Evolutionary conservation across 1,284 basidiomycete genomes (phyloP).

Genomic region (Malassezia psittaci): DNA sequence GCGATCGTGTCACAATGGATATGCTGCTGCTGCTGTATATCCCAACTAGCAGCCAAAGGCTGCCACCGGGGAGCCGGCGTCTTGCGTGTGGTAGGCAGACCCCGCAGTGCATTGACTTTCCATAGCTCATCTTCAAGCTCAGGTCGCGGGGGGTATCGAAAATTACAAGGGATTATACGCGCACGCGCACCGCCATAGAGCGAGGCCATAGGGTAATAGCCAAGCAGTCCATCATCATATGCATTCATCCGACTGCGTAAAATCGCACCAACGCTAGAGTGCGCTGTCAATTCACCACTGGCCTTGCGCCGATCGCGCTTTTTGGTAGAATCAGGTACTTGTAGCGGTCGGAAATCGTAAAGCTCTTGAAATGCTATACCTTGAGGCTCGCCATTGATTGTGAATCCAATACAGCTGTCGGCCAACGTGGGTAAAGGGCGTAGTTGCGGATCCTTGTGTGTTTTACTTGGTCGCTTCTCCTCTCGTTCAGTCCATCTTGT

Average conservation of each 20-base stretch:
- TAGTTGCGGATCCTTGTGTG: conserved; percentile 44
- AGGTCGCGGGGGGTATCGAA: conserved; percentile 60
- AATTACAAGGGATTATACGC: conserved; percentile 69
- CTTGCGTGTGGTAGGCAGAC: not conserved
- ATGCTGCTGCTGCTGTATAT: not conserved
- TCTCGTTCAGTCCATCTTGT: conserved; percentile 18
- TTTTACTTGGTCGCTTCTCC: conserved; percentile 8
- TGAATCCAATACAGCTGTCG: conserved; percentile 74
- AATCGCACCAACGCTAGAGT: conserved; percentile 18
- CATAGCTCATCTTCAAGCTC: conserved; percentile 28
- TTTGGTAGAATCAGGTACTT: conserved; percentile 4
- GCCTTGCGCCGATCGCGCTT: conserved; percentile 13
- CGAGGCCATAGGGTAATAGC: conserved; percentile 90
- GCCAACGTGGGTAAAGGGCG: conserved; percentile 63
- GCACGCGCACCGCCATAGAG: conserved; percentile 83
- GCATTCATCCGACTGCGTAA: conserved; percentile 55
- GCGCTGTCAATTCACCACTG: conserved; percentile 22
- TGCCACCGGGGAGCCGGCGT: conserved; percentile 10
- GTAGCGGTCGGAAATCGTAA: conserved; percentile 77
- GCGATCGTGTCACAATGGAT: not conserved
- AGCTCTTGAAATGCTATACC: conserved; percentile 76
- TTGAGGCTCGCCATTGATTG: conserved; percentile 79
- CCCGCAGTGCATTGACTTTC: not conserved
- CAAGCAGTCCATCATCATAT: conserved; percentile 86
- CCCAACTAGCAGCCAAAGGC: conserved; percentile 5